Conservation (phyloP, 1,284 basidiomycete genomes). For the Puccinia polysora region DNA sequence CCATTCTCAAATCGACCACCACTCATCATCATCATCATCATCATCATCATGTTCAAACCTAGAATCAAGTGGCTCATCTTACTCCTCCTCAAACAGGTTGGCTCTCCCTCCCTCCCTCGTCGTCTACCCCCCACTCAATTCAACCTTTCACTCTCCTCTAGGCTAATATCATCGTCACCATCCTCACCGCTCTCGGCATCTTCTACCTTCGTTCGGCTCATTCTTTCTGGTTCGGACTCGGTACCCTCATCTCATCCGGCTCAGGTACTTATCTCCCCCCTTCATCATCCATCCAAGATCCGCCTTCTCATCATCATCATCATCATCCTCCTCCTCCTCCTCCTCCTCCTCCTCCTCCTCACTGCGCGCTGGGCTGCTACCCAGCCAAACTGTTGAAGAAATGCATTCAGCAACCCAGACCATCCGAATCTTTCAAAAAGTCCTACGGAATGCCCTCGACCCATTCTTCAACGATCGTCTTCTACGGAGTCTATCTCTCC, state of each 20-base stretch:
- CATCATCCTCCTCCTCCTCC: no score
- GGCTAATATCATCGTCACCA: slow-evolving; percentile 60
- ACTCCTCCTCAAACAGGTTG: slow-evolving; percentile 29
- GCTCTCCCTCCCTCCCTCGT: background rate
- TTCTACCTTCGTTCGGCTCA: slow-evolving; percentile 67
- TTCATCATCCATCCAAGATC: slow-evolving; percentile 10
- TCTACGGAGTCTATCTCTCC: slow-evolving; percentile 65
- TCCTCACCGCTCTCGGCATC: slow-evolving; percentile 60
- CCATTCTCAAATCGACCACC: no score
- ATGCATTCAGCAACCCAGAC: slow-evolving; percentile 68
- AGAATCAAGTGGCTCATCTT: slow-evolving; percentile 19
- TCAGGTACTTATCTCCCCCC: slow-evolving; percentile 45
- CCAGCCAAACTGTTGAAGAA: slow-evolving; percentile 67
- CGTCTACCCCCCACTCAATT: slow-evolving; percentile 23
- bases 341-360: background rate
- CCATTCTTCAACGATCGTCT: slow-evolving; percentile 71
- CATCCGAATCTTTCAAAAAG: slow-evolving; percentile 58
- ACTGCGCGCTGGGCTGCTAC: slow-evolving; percentile 46
- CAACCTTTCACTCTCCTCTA: slow-evolving; percentile 44
- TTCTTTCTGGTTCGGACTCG: slow-evolving; percentile 64
- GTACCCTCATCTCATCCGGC: slow-evolving; percentile 62
- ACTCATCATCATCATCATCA: no score
- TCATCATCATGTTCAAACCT: slow-evolving; percentile 39
- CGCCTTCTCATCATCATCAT: background rate
- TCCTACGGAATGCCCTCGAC: slow-evolving; percentile 81